Evolutionary conservation across 805 yeast species (phyloP), one percentile per base, ranked within the genome.

Genomic region (Candida corydali): DNA sequence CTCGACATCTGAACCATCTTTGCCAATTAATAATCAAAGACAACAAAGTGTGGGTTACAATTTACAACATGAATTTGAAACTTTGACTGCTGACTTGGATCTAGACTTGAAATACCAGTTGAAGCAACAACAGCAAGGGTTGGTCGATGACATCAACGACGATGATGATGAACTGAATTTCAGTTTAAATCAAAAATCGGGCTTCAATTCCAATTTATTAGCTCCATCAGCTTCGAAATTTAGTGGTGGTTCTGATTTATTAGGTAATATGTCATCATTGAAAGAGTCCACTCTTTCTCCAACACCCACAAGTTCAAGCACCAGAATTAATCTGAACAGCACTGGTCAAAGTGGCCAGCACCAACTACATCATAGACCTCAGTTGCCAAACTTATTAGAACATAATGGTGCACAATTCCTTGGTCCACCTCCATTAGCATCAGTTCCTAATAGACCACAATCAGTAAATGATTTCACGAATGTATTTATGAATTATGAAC

Each of bases 41-140:
- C 69, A 67, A 45, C 70, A 59, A 45, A 62, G 69, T 44, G 73
- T 67, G 17, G 71, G 72, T 6, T 67, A 59, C 50, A 65, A 68
- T 47, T 57, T 68, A 48, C 71, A 68, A 47, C 70, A 68, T 34
- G 73, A 68, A 49, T 68, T 68, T 44, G 71, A 68, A 43, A 66
- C 72, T n/a, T 53, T 68, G 39, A 66, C 63, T 36, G 66, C 64
- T 14, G 73, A 68, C 45, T 61, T 68, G 55, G 71, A 68, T 46
- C 57, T 68, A 52, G 73, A 68, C 50, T 56, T 68, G 49, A 58
- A 50, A 37, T 47, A 50, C 17, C 34, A 23, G 26, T 25, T 36
- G 7, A 32, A 35, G 23, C 37, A 27, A 25, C 25, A 27, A 15
- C 34, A 29, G 8, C 8, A 16, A 3, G n/a, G n/a, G n/a, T n/a